These are phyloP conservation scores for Tremella mesenterica DNA, from an alignment of 768 basidiomycete species.

Conservation along the genomic window DNA sequence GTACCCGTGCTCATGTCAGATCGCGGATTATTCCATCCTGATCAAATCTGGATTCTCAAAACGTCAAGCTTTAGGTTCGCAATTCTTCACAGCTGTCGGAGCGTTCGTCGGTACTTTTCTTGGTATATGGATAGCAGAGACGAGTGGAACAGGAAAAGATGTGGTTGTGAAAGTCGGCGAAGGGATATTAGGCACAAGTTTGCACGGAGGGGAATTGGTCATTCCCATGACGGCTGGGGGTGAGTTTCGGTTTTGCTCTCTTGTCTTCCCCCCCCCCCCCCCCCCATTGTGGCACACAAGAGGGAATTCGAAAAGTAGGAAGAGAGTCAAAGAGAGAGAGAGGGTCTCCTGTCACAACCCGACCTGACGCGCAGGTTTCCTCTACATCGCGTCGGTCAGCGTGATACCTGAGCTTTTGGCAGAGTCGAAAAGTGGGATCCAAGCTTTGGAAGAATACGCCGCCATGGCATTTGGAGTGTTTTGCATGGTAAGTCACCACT, in stretches of 20 bases:
- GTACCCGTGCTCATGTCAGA: conserved; percentile 43
- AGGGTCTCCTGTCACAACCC: neutral
- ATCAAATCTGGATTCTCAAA: conserved; percentile 79
- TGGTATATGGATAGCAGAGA: conserved; percentile 38
- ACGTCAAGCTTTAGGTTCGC: conserved; percentile 82
- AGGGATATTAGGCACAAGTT: conserved; percentile 76
- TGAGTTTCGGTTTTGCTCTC: conserved; percentile 24
- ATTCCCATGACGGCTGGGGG: conserved; percentile 46
- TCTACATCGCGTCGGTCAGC: conserved; percentile 88
- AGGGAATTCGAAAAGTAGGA: no score
- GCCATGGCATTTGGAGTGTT: conserved; percentile 84
- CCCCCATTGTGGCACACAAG: no score
- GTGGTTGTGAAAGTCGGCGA: conserved; percentile 62
- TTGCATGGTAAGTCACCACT: conserved; percentile 61
- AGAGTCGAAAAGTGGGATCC: conserved; percentile 77
- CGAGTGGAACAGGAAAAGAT: conserved; percentile 26
- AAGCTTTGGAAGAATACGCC: conserved; percentile 88
- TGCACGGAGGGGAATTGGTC: conserved; percentile 69
- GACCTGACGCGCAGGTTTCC: conserved; percentile 53
- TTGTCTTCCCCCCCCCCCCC: conserved; percentile 1
- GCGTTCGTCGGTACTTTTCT: conserved; percentile 64
- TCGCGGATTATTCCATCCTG: conserved; percentile 92
- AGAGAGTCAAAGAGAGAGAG: no score
- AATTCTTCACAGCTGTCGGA: conserved; percentile 82
- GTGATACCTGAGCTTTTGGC: conserved; percentile 78